Percentiles rank a stretch among this genome's conserved stretches.
Conservation (phyloP, 1,284 basidiomycete genomes). For the Cryptococcus wingfieldii region DNA sequence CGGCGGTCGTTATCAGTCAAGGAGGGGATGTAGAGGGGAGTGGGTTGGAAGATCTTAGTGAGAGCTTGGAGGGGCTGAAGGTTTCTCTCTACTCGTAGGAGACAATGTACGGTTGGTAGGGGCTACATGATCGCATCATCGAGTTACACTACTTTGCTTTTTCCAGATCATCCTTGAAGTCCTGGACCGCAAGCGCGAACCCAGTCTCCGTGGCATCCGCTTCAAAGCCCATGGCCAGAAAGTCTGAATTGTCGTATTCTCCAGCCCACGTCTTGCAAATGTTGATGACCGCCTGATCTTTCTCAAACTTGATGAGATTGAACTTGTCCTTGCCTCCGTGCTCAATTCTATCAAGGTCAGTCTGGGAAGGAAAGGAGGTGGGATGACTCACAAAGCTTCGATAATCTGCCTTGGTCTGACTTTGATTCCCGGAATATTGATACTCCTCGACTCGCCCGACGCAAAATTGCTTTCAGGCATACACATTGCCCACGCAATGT, state of each 20-base stretch:
- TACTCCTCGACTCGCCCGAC: slow-evolving; percentile 30
- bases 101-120: not conserved
- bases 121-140: not conserved
- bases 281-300: slow-evolving; percentile 42
- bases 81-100: not conserved
- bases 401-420: slow-evolving; percentile 48
- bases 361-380: not conserved
- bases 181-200: slow-evolving; percentile 43
- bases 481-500: slow-evolving; percentile 47
- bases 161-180: slow-evolving; percentile 43
- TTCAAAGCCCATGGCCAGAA: slow-evolving; percentile 41
- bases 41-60: not conserved
- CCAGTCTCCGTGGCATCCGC: slow-evolving; percentile 43
- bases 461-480: slow-evolving; percentile 42
- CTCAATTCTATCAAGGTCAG: slow-evolving; percentile 24
- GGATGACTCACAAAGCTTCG: slow-evolving; percentile 38
- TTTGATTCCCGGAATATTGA: slow-evolving; percentile 49
- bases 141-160: not conserved
- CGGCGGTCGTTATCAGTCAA: not conserved
- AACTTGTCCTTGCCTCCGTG: slow-evolving; percentile 45
- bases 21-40: not conserved
- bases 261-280: slow-evolving; percentile 50
- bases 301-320: slow-evolving; percentile 44
- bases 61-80: not conserved
- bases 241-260: slow-evolving; percentile 39